phyloP scores from a whole-genome alignment of 805 yeast species.

The Starmerella gropengiesseri region DNA sequence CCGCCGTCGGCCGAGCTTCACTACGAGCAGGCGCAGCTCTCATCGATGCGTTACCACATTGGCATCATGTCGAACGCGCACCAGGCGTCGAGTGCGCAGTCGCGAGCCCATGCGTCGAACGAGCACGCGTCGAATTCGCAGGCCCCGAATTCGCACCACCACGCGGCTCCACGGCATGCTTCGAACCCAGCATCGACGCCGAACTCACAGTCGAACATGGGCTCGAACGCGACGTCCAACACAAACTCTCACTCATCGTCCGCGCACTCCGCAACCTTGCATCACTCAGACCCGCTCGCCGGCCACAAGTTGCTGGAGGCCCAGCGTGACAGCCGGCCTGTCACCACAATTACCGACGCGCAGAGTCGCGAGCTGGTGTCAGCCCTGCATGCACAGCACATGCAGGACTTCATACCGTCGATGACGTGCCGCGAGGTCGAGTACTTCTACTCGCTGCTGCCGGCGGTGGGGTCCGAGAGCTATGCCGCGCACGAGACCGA shows the following conservation, averaged over 20 bases:
- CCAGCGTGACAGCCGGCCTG: constrained; percentile 8
- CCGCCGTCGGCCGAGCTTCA: constrained; percentile 7
- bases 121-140: too few species aligned
- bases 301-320: too few species aligned
- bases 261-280: background rate
- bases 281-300: background rate
- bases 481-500: constrained; percentile 15
- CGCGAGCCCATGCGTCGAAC: too few species aligned
- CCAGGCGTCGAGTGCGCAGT: too few species aligned
- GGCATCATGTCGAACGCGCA: constrained; percentile 10
- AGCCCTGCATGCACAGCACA: constrained; percentile 3
- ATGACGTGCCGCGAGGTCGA: constrained; percentile 19
- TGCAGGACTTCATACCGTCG: constrained; percentile 22
- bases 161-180: too few species aligned
- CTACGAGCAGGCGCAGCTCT: constrained; percentile 21
- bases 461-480: constrained; percentile 8
- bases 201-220: too few species aligned
- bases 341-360: background rate
- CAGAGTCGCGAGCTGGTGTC: background rate
- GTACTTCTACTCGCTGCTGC: constrained; percentile 21
- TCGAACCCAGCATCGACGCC: too few species aligned
- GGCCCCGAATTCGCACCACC: too few species aligned
- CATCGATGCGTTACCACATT: constrained; percentile 20
- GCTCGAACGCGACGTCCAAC: too few species aligned
- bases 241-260: too few species aligned